Conservation (phyloP, 2,329 filamentous ascomycete genomes). For the Penicillium sp. region DNA sequence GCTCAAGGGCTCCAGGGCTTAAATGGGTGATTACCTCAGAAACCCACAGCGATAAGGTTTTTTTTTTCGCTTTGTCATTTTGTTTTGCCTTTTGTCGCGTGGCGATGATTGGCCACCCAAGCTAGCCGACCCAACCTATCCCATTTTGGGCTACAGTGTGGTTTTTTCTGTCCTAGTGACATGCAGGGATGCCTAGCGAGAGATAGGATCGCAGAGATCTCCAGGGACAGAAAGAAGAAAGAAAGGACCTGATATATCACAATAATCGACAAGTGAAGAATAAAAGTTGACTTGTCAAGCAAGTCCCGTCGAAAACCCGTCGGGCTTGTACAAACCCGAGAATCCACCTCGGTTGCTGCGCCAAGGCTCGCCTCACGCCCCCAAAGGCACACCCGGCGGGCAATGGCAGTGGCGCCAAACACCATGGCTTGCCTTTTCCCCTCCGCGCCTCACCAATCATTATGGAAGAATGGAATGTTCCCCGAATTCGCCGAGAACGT, state of each 20-base stretch:
- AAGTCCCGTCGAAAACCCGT: neutral
- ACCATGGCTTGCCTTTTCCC: neutral
- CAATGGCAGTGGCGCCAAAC: neutral
- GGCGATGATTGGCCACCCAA: neutral
- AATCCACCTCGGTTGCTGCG: neutral
- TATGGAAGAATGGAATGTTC: neutral
- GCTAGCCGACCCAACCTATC: neutral
- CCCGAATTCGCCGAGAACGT: neutral
- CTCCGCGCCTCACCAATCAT: neutral
- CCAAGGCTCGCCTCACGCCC: constrained; percentile 1
- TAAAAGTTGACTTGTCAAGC: constrained; percentile 1
- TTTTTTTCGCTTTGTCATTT: neutral
- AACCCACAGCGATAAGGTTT: neutral
- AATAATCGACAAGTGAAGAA: neutral
- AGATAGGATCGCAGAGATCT: constrained; percentile 3
- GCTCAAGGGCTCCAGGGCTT: neutral
- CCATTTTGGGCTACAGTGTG: neutral
- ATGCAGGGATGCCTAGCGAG: constrained; percentile 3
- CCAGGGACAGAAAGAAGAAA: neutral
- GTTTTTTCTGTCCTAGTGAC: neutral
- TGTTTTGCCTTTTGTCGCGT: neutral
- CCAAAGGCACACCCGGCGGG: neutral
- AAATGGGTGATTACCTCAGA: neutral
- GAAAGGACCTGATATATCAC: neutral
- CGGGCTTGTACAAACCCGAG: neutral